These are phyloP conservation scores for Quercus aquifolioides DNA, from an alignment of 306 rosid genomes.

Conservation along the genomic window DNA sequence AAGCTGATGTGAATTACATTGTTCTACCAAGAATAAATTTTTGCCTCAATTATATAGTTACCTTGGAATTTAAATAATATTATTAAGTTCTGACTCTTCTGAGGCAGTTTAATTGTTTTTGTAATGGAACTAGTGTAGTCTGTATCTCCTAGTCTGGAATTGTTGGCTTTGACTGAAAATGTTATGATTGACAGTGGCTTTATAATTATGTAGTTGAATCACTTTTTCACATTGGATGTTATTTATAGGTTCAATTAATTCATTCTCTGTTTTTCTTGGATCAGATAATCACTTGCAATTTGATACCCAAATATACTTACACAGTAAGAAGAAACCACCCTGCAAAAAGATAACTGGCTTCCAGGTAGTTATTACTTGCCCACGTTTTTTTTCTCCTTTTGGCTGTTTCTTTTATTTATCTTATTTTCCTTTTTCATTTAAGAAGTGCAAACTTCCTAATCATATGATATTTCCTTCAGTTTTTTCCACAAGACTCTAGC, in stretches of 20 bases:
- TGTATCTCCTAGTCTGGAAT: background rate
- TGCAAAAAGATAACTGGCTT: slow-evolving; percentile 85
- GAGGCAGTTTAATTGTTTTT: background rate
- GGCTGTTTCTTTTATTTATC: background rate
- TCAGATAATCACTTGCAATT: slow-evolving; percentile 70
- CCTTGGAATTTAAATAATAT: background rate
- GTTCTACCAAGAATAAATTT: background rate
- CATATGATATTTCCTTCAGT: slow-evolving; percentile 47
- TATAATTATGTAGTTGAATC: background rate
- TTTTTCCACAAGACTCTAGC: slow-evolving; percentile 65
- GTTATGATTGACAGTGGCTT: background rate
- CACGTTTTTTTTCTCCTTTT: slow-evolving; percentile 13
- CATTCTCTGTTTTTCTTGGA: slow-evolving; percentile 29
- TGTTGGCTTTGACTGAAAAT: background rate
- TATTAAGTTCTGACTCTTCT: background rate
- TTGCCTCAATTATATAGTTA: background rate
- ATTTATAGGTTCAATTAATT: slow-evolving; percentile 16
- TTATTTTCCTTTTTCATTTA: background rate
- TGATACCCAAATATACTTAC: slow-evolving; percentile 57
- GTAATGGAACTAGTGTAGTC: background rate
- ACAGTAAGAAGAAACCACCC: slow-evolving; percentile 68
- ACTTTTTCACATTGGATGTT: background rate
- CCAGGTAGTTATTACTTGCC: slow-evolving; percentile 49
- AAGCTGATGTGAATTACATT: background rate
- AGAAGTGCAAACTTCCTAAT: background rate